These are phyloP conservation scores for Amyloporia xantha DNA, from an alignment of 768 basidiomycete genomes.

Conservation along the genomic window DNA sequence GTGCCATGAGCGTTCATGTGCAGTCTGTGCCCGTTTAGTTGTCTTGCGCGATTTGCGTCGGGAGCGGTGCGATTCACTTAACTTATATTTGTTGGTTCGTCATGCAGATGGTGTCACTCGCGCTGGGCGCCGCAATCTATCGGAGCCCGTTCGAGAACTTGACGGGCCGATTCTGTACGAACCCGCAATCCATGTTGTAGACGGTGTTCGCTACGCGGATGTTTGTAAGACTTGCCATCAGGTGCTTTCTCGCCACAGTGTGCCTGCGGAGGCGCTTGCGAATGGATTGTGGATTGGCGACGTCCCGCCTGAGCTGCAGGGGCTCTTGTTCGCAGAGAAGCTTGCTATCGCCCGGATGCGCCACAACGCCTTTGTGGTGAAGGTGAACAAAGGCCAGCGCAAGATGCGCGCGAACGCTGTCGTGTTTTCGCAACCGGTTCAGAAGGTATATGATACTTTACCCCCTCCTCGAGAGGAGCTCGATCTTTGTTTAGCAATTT, in stretches of 20 bases:
- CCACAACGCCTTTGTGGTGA: conserved; percentile 26
- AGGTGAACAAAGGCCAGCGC: conserved; percentile 23
- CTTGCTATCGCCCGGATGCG: conserved; percentile 22
- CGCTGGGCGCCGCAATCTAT: no score
- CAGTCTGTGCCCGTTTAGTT: no score
- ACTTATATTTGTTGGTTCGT: no score
- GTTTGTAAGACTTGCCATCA: not conserved
- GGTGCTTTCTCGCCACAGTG: not conserved
- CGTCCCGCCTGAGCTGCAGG: conserved; percentile 23
- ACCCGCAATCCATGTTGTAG: no score
- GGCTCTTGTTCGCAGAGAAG: conserved; percentile 27
- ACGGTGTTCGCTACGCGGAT: not conserved
- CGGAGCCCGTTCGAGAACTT: no score
- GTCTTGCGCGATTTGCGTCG: no score
- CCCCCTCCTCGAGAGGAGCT: conserved; percentile 13
- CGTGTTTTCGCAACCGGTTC: conserved; percentile 10
- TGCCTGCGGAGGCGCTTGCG: conserved; percentile 20
- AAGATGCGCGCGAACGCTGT: conserved; percentile 15
- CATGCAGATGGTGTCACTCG: no score
- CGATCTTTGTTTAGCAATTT: conserved; percentile 20
- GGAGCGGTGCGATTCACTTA: no score
- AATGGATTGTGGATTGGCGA: conserved; percentile 33
- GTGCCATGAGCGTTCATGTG: no score
- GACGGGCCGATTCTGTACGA: no score
- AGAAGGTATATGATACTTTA: conserved; percentile 6